phyloP scores from a whole-genome alignment of 2,329 filamentous ascomycete genomes.

The Pestalotiopsis sp. region DNA sequence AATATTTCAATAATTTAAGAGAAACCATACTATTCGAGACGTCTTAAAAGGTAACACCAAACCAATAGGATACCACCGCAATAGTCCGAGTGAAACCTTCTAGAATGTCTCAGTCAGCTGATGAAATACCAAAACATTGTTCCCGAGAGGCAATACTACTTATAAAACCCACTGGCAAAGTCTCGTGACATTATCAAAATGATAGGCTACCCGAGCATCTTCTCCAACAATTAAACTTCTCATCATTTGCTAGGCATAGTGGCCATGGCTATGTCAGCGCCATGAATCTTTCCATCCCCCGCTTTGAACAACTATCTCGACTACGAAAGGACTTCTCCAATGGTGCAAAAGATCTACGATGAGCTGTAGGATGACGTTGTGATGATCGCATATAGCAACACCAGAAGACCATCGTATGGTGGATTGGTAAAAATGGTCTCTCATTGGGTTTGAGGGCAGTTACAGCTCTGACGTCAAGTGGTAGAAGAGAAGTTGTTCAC shows the following conservation, averaged over 20 bases:
- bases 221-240: neutral
- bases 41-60: no score
- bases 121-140: no score
- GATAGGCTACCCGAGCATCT: neutral
- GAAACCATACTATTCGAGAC: no score
- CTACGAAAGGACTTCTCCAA: neutral
- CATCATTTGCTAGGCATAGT: neutral
- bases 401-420: neutral
- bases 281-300: neutral
- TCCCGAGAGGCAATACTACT: neutral
- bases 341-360: slow-evolving; percentile 5
- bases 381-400: slow-evolving; percentile 9
- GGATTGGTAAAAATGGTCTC: neutral
- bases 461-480: slow-evolving; percentile 8
- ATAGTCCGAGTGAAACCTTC: no score
- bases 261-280: neutral
- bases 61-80: no score
- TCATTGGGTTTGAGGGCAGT: neutral
- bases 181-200: neutral
- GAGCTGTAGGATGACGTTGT: slow-evolving; percentile 1
- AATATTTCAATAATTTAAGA: no score
- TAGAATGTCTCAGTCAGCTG: no score
- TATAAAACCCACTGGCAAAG: neutral
- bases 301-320: neutral
- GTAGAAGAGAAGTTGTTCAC: neutral